Evolutionary conservation across 345 rosid genomes (phyloP).

Genomic region (Garcia nutans): DNA sequence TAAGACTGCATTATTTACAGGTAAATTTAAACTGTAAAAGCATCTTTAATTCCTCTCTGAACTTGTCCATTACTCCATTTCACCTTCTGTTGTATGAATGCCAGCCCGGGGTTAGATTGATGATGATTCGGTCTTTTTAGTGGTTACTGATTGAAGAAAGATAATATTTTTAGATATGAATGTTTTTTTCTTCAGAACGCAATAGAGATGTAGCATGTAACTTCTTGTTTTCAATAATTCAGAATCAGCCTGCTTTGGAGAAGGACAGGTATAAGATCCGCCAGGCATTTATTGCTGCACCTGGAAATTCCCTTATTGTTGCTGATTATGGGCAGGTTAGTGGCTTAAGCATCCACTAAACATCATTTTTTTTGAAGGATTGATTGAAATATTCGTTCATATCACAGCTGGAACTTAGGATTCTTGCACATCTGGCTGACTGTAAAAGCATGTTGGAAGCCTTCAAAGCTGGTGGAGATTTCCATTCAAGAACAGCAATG

Average conservation of each 20-base stretch:
- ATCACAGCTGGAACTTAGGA: conserved; percentile 89
- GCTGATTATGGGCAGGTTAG: conserved; percentile 98
- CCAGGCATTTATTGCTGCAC: conserved; percentile 88
- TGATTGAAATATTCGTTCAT: conserved; percentile 29
- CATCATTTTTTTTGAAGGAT: conserved; percentile 1
- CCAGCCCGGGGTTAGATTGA: background rate
- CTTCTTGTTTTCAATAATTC: conserved; percentile 19
- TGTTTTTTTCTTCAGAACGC: background rate
- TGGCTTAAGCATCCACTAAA: conserved; percentile 15
- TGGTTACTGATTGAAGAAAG: background rate
- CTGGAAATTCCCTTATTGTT: conserved; percentile 91
- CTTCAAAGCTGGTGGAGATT: conserved; percentile 95
- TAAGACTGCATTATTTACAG: background rate
- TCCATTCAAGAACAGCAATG: conserved; percentile 96
- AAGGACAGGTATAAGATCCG: conserved; percentile 98
- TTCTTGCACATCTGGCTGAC: conserved; percentile 90
- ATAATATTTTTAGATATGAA: background rate
- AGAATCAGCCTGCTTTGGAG: conserved; percentile 99
- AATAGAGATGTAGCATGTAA: background rate
- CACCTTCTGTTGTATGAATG: background rate
- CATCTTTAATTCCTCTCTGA: background rate
- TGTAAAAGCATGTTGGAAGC: conserved; percentile 98
- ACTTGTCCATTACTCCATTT: background rate
- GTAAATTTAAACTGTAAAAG: conserved; percentile 5
- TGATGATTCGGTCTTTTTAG: background rate